Conservation (phyloP, 1,139 yeast genomes). For the Sugiyamaella grinbergsii region DNA sequence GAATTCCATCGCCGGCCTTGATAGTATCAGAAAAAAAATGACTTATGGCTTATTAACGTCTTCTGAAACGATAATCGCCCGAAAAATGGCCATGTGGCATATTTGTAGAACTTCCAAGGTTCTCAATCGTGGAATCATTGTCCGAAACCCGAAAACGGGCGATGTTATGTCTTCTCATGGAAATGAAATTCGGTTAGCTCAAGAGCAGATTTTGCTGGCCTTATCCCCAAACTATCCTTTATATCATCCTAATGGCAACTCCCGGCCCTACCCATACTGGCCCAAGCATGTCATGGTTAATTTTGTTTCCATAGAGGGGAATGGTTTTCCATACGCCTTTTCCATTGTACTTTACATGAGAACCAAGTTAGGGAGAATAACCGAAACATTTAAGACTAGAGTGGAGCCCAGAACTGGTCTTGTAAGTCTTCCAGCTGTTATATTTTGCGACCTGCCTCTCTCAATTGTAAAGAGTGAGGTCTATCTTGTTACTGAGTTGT, state of each 20-base stretch:
- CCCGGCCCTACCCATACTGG: conserved; percentile 1
- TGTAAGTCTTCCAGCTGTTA: conserved; percentile 73
- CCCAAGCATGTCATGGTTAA: conserved; percentile 82
- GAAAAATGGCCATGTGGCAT: conserved; percentile 60
- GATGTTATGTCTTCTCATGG: conserved; percentile 52
- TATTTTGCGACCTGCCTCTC: conserved; percentile 78
- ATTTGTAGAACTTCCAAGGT: conserved; percentile 70
- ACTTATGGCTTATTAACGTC: conserved; percentile 59
- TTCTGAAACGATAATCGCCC: conserved; percentile 57
- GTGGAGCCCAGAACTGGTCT: conserved; percentile 63
- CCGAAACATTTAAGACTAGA: conserved; percentile 79
- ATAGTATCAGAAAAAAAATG: conserved; percentile 63
- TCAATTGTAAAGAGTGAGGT: conserved; percentile 42
- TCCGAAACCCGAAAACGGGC: conserved; percentile 71
- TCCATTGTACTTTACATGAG: conserved; percentile 74
- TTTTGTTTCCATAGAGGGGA: conserved; percentile 69
- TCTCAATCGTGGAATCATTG: conserved; percentile 67
- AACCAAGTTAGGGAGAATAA: conserved; percentile 58
- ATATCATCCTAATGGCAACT: conserved; percentile 21
- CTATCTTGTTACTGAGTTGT: conserved; percentile 40
- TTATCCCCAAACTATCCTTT: conserved; percentile 72
- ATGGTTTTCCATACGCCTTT: conserved; percentile 58
- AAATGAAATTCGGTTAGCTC: conserved; percentile 63
- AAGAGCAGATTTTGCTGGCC: conserved; percentile 70
- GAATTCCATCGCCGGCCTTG: conserved; percentile 51